phyloP scores from a whole-genome alignment of 768 basidiomycete genomes.

The Rhodotorula sphaerocarpa region DNA sequence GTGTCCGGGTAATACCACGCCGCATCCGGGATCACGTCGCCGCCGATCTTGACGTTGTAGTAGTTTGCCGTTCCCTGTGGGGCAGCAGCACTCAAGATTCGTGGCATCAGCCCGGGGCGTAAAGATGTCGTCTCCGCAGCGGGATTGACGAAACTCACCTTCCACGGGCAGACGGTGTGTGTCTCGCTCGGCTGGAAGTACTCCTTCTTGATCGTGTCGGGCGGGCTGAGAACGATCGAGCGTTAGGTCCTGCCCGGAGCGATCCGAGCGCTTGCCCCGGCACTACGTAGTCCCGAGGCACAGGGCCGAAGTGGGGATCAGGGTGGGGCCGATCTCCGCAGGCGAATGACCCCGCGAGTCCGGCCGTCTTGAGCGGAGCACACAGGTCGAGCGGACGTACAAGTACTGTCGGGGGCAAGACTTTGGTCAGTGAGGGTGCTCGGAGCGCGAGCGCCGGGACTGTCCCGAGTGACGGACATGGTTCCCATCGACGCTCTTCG shows the following conservation, averaged over 20 bases:
- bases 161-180: constrained; percentile 57
- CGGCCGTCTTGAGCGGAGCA: neutral
- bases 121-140: neutral
- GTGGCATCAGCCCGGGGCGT: neutral
- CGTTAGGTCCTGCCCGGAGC: neutral
- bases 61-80: constrained; percentile 55
- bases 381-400: neutral
- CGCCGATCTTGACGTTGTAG: constrained; percentile 54
- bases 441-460: neutral
- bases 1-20: constrained; percentile 67
- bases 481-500: constrained; percentile 48
- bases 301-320: neutral
- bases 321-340: neutral
- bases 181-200: constrained; percentile 49
- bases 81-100: too few species aligned
- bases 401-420: neutral
- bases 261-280: too few species aligned
- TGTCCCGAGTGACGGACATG: neutral
- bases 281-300: neutral
- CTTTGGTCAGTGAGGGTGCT: neutral
- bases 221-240: constrained; percentile 54
- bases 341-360: too few species aligned
- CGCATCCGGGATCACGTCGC: constrained; percentile 52
- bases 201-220: constrained; percentile 49
- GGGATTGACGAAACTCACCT: constrained; percentile 48